phyloP scores from a whole-genome alignment of 75 land plant species.

The Ceratopteris richardii region DNA sequence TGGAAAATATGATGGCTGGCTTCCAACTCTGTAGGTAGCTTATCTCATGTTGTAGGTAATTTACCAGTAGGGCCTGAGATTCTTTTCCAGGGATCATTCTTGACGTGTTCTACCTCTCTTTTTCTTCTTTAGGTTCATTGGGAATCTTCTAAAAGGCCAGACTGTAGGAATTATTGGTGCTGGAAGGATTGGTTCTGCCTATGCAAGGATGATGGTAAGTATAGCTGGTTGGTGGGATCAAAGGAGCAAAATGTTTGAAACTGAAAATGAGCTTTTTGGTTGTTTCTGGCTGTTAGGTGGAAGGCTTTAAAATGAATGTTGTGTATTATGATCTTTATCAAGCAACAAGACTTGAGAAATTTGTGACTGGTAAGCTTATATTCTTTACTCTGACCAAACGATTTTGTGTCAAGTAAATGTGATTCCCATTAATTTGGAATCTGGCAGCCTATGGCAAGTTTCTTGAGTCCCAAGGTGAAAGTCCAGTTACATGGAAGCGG shows the following conservation, averaged over 20 bases:
- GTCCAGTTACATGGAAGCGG: constrained; percentile 90
- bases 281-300: constrained; percentile 40
- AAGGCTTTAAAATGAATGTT: constrained; percentile 98
- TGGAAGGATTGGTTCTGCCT: constrained; percentile 97
- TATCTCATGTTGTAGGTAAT: background rate
- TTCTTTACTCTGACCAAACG: background rate
- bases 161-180: constrained; percentile 99
- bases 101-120: too few relatives aligned
- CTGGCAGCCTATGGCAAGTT: constrained; percentile 87
- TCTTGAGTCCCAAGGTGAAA: constrained; percentile 80
- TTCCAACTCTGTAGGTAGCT: constrained; percentile 66
- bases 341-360: constrained; percentile 77
- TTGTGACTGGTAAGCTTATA: constrained; percentile 66
- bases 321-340: constrained; percentile 94
- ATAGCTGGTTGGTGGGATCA: background rate
- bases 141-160: constrained; percentile 89
- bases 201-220: constrained; percentile 97
- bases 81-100: background rate
- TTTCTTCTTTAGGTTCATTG: constrained; percentile 96
- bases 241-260: background rate
- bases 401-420: background rate
- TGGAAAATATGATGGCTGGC: constrained; percentile 96
- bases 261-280: background rate
- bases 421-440: background rate
- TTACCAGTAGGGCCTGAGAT: background rate